These are phyloP conservation scores for Sclerotinia glacialis DNA, from an alignment of 2,329 filamentous ascomycete genomes.

Conservation along the genomic window DNA sequence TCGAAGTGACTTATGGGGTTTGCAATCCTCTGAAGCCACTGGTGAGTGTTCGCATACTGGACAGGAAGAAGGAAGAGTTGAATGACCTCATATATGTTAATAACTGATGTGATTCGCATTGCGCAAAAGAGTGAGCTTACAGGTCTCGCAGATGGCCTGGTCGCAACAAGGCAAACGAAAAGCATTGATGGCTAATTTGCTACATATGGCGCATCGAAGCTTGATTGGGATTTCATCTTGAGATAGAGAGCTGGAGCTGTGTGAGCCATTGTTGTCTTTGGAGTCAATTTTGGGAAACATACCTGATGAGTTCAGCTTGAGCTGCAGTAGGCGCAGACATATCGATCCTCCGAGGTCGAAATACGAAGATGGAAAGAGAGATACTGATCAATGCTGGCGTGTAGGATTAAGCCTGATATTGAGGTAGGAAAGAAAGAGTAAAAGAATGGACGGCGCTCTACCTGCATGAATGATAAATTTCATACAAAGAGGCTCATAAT, in stretches of 20 bases:
- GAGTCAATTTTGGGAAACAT: constrained; percentile 11
- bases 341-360: constrained; percentile 8
- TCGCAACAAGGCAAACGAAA: constrained; percentile 93
- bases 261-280: constrained; percentile 23
- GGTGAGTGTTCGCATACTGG: constrained; percentile 93
- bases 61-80: constrained; percentile 72
- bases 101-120: neutral
- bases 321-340: constrained; percentile 38
- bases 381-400: neutral
- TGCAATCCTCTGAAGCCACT: constrained; percentile 81
- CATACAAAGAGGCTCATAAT: constrained; percentile 19
- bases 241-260: constrained; percentile 35
- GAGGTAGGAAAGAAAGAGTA: constrained; percentile 14
- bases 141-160: constrained; percentile 86
- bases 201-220: constrained; percentile 90
- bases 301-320: constrained; percentile 40
- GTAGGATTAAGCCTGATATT: neutral
- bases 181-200: constrained; percentile 84
- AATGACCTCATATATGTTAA: constrained; percentile 56
- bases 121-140: constrained; percentile 48
- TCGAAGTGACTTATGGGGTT: constrained; percentile 83
- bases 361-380: neutral
- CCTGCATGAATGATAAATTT: constrained; percentile 7
- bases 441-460: constrained; percentile 21
- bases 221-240: constrained; percentile 88